Evolutionary conservation across 1,139 yeast genomes (phyloP), one percentile per base, ranked within the genome.

Genomic region (Hemisphaericaspora lyxosophila): DNA sequence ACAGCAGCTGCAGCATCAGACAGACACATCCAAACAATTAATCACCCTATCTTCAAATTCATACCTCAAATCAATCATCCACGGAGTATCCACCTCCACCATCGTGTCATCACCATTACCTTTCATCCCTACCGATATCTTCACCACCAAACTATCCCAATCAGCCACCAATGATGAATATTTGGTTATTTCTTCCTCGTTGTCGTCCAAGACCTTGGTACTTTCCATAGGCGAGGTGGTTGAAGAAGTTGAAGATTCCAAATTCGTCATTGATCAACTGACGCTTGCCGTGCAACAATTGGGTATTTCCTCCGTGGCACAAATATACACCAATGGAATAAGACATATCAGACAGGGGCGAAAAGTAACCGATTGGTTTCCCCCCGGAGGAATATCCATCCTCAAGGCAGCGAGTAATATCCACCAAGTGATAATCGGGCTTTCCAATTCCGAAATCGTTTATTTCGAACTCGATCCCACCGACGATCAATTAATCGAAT

Each of bases 151-250:
- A 46, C 51, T 73, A 5, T 53, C 60, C 2, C 51, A 59, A 2
- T 55, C 55, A 2, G 82, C 84, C 30, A 54, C 50, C 3, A 71
- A 60, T 49, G 92, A 86, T 54, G 77, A 77, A 39, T 85, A 80
- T 49, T 70, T 86, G 44, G 80, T 87, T 2, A 64, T 87, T 7
- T 72, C 94, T 0, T 85, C 87, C 40, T 58, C 75, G 2, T 76
- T 80, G 34, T 49, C 60, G 20, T 57, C 60, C 11, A 78, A 82
- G 7, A 87, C 97, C 0, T 64, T 86, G 38, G 86, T 89, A 1
- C 62, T 92, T 16, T 75, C 86, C 1, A 81, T 87, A 37, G 90
- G 89, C 4, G 95, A 85, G 43, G 81, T 78, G 1, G 88, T 87
- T 4, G 89, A 84, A 46, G 92, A 86, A 51, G 86, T 84, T 4